Evolutionary conservation across 805 yeast genomes (phyloP), one percentile per base, ranked within the genome.

Genomic region (Yarrowia sp.): DNA sequence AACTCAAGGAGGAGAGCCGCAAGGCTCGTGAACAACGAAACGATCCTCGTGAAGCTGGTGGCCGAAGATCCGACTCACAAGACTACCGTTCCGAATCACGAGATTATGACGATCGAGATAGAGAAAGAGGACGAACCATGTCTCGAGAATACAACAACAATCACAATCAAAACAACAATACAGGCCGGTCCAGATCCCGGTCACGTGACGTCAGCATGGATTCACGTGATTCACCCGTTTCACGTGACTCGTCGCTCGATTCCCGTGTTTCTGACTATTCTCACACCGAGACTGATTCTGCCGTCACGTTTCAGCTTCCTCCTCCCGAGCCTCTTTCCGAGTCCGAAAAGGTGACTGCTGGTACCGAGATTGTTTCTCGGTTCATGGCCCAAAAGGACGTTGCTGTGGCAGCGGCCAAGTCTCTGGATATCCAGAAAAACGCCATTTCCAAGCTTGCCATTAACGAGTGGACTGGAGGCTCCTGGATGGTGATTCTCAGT

Each of bases 401-500:
- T 28, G 54, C 46, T 21, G 59, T 58, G 28, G 30, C 67, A 5
- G 32, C 66, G 21, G 66, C 54, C n/a, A 66, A 51, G 26, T 17
- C 65, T 1, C 24, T 62, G 21, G 59, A 59, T 21, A 65, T 26
- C 26, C 30, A 46, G 21, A 66, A 54, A 4, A 65, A 66, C 26
- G 69, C 66, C 38, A 62, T 73, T n/a, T 58, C 69, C 54, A 68
- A 75, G 19, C 67, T 75, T 62, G 79, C 76, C 54, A 78, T 71
- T 67, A 74, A 80, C 16, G 85, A 84, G 61, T 82, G 93, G 80
- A 82, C 85, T 56, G 82, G 80, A 43, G 87, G 86, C 67, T 84
- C 93, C 1, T 92, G 97, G 97, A 77, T 90, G 14, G 78, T 86
- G 4, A 71, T 93, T 14, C 78, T 92, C 43, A 83, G 91, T 0